A percentile compares a stretch with the other conserved stretches of the same genome.
These are phyloP conservation scores for Stephania japonica DNA, from an alignment of 164 flowering plant species.

Conservation along the genomic window DNA sequence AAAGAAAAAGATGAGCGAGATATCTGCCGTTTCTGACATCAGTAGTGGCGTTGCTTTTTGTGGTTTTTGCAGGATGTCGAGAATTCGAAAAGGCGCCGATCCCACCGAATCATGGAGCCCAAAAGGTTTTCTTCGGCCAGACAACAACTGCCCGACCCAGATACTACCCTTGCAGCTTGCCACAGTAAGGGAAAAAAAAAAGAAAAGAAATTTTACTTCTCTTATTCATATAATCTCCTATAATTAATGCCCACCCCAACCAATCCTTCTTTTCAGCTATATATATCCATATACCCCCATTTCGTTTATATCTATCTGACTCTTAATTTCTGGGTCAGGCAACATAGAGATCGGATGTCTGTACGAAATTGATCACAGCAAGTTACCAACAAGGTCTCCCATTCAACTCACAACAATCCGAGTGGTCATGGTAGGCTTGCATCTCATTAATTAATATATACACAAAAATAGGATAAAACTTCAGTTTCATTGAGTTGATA, in stretches of 20 bases:
- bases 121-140: constrained; percentile 1
- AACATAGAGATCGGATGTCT: constrained; percentile 39
- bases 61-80: constrained; percentile 6
- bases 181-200: constrained; percentile 1
- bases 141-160: constrained; percentile 1
- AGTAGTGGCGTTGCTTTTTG: constrained; percentile 1
- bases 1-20: not conserved
- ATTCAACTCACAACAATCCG: constrained; percentile 48
- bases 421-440: constrained; percentile 52
- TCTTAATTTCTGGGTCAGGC: constrained; percentile 1
- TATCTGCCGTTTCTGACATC: constrained; percentile 4
- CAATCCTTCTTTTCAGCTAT: not conserved
- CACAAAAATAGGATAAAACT: not conserved
- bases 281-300: too few relatives aligned
- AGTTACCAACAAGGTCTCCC: constrained; percentile 41
- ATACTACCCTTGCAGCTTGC: constrained; percentile 1
- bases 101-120: not conserved
- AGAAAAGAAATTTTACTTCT: not conserved
- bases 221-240: not conserved
- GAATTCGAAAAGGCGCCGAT: not conserved
- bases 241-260: not conserved
- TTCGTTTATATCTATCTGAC: not conserved
- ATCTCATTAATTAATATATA: not conserved
- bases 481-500: not conserved
- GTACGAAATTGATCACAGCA: constrained; percentile 54